A percentile compares a stretch with the other conserved stretches of the same genome.
phyloP scores from a whole-genome alignment of 331 rosid genomes.

The Rosa hybrid region DNA sequence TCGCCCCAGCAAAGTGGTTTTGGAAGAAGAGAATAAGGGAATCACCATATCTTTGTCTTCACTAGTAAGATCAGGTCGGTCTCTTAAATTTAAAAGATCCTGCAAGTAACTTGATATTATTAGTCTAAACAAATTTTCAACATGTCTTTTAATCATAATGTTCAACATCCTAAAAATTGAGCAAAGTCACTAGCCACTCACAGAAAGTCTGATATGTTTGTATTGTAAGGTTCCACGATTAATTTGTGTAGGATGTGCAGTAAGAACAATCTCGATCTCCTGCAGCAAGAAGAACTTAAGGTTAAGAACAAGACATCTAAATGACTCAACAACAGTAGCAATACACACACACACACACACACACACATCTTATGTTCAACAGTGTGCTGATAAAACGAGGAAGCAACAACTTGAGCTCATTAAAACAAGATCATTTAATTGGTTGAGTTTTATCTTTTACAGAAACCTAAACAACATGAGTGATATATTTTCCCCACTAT shows the following conservation, averaged over 20 bases:
- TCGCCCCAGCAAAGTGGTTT: constrained; percentile 14
- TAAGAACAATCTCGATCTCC: constrained; percentile 96
- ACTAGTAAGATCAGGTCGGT: constrained; percentile 73
- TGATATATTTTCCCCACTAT: too few relatives aligned
- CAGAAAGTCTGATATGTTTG: constrained; percentile 83
- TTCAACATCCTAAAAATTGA: constrained; percentile 9
- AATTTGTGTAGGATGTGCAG: constrained; percentile 97
- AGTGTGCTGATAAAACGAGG: not conserved
- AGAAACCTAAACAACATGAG: too few relatives aligned
- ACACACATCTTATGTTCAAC: not conserved
- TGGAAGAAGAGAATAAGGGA: constrained; percentile 30
- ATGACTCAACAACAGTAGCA: constrained; percentile 4
- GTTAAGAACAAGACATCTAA: not conserved
- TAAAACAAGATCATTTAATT: too few relatives aligned
- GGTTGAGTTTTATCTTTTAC: too few relatives aligned
- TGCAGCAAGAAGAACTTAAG: constrained; percentile 32
- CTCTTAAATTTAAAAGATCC: constrained; percentile 87
- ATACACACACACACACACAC: not conserved
- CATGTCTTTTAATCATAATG: constrained; percentile 6
- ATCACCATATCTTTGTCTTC: constrained; percentile 89
- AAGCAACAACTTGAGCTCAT: too few relatives aligned
- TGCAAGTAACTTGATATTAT: constrained; percentile 31
- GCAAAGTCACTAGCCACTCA: constrained; percentile 40
- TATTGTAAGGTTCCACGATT: constrained; percentile 90
- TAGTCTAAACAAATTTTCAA: constrained; percentile 25